Evolutionary conservation across 2,329 filamentous ascomycete species (phyloP), one percentile per base, ranked within the genome.

Genomic region (Whalleya microplaca): DNA sequence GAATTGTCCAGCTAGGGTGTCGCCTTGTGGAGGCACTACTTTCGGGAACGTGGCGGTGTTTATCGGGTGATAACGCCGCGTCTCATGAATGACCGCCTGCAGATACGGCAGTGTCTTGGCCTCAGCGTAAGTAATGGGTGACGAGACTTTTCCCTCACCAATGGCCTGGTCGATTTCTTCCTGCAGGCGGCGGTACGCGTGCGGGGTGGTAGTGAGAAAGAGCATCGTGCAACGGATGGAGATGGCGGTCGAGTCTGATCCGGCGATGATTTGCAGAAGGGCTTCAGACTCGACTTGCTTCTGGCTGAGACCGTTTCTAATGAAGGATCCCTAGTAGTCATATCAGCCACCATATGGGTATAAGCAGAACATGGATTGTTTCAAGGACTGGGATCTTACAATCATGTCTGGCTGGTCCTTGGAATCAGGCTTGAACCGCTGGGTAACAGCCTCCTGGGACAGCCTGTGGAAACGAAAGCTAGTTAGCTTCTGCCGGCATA

Each of bases 211-310:
- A 19, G 75, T 73, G 53, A 82, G 66, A 65, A 78, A 75, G 21
- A 82, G 73, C 47, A 83, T 50, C 3, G 75, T 78, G 41, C 75
- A 69, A 1, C 80, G 75, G 4, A 83, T 71, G 2, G 75, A 73
- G 0, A 76, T 78, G 0, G 80, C 76, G 0, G 80, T 80, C 14
- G 78, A 81, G 58, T 83, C 80, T 2, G 78, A 78, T 4, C 80
- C 60, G 2, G 57, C 60, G 12, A 55, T 40, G 29, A 63, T 53
- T 45, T 54, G 52, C 20, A 70, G 53, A n/a, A 68, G 56, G 2
- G 48, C 56, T 48, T 71, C 69, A 7, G 59, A 57, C 21, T 66
- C 64, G 44, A 63, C 66, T 41, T 71, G 53, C 23, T 53, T 23
- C 23, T 62, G 57, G 1, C 61, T 59, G 6, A 71, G 23, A 42